Percentiles rank a stretch among this genome's conserved stretches.
Conservation (phyloP, 2,329 filamentous ascomycete genomes). For the Albophoma yamanashiensis region DNA sequence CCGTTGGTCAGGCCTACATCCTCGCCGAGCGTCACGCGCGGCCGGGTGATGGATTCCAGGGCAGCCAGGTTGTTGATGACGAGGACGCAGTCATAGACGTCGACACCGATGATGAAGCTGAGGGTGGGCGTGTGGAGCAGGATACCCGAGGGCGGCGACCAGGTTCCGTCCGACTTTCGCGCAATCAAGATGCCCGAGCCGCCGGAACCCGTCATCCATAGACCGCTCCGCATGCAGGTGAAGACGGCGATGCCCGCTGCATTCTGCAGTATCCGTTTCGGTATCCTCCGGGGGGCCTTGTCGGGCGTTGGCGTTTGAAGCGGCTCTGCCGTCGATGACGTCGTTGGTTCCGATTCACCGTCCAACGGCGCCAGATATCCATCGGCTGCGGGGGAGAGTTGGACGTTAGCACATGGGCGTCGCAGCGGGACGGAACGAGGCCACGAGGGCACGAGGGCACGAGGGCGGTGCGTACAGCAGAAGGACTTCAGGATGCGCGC, state of each 20-base stretch:
- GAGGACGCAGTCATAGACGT: constrained; percentile 92
- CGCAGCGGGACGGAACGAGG: background rate
- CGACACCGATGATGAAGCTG: constrained; percentile 82
- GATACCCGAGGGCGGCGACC: constrained; percentile 86
- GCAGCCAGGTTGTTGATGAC: constrained; percentile 83
- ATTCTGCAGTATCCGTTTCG: constrained; percentile 72
- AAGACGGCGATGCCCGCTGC: constrained; percentile 88
- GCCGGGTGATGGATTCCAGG: constrained; percentile 70
- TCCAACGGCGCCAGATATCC: constrained; percentile 41
- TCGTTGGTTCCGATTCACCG: constrained; percentile 6
- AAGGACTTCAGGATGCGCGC: constrained; percentile 84
- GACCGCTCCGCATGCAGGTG: constrained; percentile 86
- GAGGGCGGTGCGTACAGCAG: constrained; percentile 49
- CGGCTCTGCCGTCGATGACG: constrained; percentile 17
- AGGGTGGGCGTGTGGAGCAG: constrained; percentile 82
- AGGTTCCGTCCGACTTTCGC: constrained; percentile 73
- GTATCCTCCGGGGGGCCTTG: constrained; percentile 69
- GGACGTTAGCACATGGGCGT: background rate
- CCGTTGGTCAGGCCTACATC: constrained; percentile 70
- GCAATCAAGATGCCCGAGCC: constrained; percentile 82
- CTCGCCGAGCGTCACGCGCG: constrained; percentile 70
- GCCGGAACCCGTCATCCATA: constrained; percentile 86
- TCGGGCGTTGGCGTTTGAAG: constrained; percentile 40
- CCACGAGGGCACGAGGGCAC: background rate
- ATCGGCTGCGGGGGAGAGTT: constrained; percentile 30